Evolutionary conservation across 768 basidiomycete species (phyloP).

Genomic region (Kwoniella shandongensis): DNA sequence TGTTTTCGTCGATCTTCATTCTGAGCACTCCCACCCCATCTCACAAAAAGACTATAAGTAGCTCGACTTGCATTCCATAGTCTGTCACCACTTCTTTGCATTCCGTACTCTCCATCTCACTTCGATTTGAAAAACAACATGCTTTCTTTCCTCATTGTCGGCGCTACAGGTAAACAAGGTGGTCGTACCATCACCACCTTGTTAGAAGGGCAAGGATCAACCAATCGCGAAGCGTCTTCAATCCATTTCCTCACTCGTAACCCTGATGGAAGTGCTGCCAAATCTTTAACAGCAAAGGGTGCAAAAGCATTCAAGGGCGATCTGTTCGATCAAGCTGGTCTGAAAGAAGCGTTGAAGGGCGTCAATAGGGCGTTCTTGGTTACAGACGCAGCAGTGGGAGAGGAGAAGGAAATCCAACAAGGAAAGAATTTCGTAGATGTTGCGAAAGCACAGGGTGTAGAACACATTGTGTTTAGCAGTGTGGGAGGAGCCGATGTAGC

Average conservation of each 20-base stretch:
- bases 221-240: constrained; percentile 1
- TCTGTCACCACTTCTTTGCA: no score
- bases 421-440: constrained; percentile 52
- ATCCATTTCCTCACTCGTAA: constrained; percentile 45
- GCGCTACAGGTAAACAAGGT: constrained; percentile 15
- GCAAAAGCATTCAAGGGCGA: constrained; percentile 36
- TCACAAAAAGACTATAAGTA: no score
- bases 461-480: constrained; percentile 53
- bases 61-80: no score
- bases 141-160: constrained; percentile 15
- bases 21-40: no score
- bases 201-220: not conserved
- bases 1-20: no score
- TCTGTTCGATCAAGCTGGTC: constrained; percentile 12
- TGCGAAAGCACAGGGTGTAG: constrained; percentile 50
- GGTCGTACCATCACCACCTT: not conserved
- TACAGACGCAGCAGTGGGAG: constrained; percentile 18
- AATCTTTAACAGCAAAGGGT: constrained; percentile 28
- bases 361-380: constrained; percentile 40
- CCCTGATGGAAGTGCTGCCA: constrained; percentile 21
- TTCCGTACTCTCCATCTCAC: no score
- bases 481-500: constrained; percentile 37
- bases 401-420: constrained; percentile 47
- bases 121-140: no score
- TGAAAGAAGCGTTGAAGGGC: constrained; percentile 31